Evolutionary conservation across 1,284 basidiomycete genomes (phyloP).

Genomic region (Cutaneotrichosporon dermatis): DNA sequence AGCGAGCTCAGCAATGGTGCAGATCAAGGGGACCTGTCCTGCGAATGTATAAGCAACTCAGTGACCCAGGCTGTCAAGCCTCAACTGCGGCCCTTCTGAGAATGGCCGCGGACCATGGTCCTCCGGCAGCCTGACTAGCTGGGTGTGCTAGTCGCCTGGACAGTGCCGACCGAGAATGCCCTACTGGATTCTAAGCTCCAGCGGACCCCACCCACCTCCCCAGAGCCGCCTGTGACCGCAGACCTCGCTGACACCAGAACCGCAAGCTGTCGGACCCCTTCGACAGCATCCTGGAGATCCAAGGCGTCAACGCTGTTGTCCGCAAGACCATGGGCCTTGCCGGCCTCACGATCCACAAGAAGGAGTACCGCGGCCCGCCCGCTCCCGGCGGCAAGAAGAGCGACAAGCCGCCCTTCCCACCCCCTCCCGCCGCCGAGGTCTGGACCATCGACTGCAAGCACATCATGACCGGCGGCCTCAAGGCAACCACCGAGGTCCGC

Average conservation of each 20-base stretch:
- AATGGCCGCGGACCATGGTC: too few species aligned
- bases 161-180: too few species aligned
- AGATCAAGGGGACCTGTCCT: too few species aligned
- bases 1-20: too few species aligned
- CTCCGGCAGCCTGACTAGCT: too few species aligned
- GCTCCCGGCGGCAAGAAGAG: conserved; percentile 2
- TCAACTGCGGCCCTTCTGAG: too few species aligned
- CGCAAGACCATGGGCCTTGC: conserved; percentile 8
- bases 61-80: too few species aligned
- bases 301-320: conserved; percentile 7
- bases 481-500: conserved; percentile 10
- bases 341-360: conserved; percentile 4
- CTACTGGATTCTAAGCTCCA: too few species aligned
- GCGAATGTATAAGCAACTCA: too few species aligned
- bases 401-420: not conserved
- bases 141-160: too few species aligned
- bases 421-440: not conserved
- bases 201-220: too few species aligned
- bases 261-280: conserved; percentile 8
- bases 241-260: conserved; percentile 4
- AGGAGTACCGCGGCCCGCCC: conserved; percentile 3
- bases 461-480: conserved; percentile 7
- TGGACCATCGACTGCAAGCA: conserved; percentile 7
- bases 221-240: not conserved
- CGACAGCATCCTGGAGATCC: conserved; percentile 8